These are phyloP conservation scores for Pisolithus marmoratus DNA, from an alignment of 768 basidiomycete genomes.

Conservation along the genomic window DNA sequence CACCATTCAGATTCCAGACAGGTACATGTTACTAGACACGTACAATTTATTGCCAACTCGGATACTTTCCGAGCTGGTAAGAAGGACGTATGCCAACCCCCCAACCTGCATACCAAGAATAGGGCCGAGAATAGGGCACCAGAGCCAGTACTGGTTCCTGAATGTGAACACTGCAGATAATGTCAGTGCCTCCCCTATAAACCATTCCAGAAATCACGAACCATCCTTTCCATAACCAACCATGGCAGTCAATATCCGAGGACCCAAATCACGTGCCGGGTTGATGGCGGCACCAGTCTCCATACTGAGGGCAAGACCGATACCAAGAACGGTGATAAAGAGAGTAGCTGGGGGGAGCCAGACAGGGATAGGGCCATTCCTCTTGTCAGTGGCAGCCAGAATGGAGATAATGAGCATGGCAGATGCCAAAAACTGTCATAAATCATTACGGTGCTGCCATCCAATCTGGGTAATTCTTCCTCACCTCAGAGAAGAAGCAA, in stretches of 20 bases:
- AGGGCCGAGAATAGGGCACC: slow-evolving; percentile 60
- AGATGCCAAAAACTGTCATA: slow-evolving; percentile 47
- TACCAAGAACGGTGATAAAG: slow-evolving; percentile 54
- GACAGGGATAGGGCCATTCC: slow-evolving; percentile 41
- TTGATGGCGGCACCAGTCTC: slow-evolving; percentile 64
- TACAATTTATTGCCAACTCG: slow-evolving; percentile 53
- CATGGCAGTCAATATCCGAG: slow-evolving; percentile 63
- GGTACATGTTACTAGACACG: not conserved
- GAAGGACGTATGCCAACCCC: slow-evolving; percentile 49
- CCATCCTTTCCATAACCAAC: slow-evolving; percentile 55
- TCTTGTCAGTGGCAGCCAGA: slow-evolving; percentile 48
- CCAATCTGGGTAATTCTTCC: not conserved
- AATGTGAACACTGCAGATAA: slow-evolving; percentile 16
- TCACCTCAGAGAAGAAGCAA: slow-evolving; percentile 42
- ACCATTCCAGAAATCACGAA: slow-evolving; percentile 29
- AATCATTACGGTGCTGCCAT: not conserved
- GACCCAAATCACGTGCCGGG: slow-evolving; percentile 70
- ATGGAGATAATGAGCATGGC: slow-evolving; percentile 50
- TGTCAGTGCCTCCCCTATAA: not conserved
- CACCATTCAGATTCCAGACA: not conserved
- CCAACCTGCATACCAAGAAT: slow-evolving; percentile 55
- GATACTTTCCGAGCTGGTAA: slow-evolving; percentile 49
- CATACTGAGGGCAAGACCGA: slow-evolving; percentile 54
- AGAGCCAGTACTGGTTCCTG: slow-evolving; percentile 65
- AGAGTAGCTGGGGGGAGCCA: slow-evolving; percentile 51